These are phyloP conservation scores for Wickerhamiella lipophila DNA, from an alignment of 805 yeast species.

Conservation along the genomic window DNA sequence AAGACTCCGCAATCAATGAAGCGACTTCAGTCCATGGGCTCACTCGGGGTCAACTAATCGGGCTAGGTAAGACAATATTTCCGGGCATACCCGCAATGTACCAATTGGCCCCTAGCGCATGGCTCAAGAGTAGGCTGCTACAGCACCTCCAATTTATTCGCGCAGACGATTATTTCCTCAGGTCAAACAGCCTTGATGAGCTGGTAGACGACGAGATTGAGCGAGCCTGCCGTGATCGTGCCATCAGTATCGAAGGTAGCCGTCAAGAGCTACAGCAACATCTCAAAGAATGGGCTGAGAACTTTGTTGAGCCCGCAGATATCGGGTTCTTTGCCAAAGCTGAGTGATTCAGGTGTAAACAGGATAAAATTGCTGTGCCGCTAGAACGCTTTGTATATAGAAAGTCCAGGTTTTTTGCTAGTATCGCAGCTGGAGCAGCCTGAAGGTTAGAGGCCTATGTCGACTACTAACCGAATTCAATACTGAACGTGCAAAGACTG, in stretches of 20 bases:
- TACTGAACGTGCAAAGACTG: too few relatives aligned
- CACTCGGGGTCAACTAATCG: constrained; percentile 6
- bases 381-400: too few relatives aligned
- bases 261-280: constrained; percentile 11
- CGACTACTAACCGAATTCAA: too few relatives aligned
- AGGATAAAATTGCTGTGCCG: too few relatives aligned
- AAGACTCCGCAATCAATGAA: neutral
- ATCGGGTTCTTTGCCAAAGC: constrained; percentile 16
- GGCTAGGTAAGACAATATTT: constrained; percentile 14
- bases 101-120: constrained; percentile 10
- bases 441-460: too few relatives aligned
- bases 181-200: constrained; percentile 10
- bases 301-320: constrained; percentile 23
- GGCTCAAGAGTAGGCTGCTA: constrained; percentile 13
- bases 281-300: constrained; percentile 14
- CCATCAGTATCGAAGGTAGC: constrained; percentile 10
- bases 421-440: too few relatives aligned
- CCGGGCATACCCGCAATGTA: constrained; percentile 14
- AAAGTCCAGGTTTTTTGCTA: too few relatives aligned
- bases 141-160: constrained; percentile 16
- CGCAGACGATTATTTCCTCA: constrained; percentile 20
- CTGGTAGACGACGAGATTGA: constrained; percentile 15
- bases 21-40: constrained; percentile 14
- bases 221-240: constrained; percentile 18
- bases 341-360: too few relatives aligned